phyloP scores from a whole-genome alignment of 2,329 filamentous ascomycete genomes.

The Colletotrichum sp. region DNA sequence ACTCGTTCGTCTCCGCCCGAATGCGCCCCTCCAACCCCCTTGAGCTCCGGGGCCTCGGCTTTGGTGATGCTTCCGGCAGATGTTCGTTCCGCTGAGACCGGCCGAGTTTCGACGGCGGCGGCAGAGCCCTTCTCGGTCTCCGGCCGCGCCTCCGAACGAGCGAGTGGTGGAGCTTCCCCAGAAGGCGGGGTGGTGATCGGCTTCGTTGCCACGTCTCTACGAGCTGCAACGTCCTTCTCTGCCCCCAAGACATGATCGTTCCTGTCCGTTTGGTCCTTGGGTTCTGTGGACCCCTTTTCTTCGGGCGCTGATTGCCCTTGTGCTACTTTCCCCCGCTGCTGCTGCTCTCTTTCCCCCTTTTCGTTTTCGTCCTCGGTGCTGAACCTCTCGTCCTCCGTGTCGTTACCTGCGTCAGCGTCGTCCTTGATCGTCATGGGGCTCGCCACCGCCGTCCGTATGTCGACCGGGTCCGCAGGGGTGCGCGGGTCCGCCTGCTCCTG shows the following conservation, averaged over 20 bases:
- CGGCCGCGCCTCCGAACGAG: neutral
- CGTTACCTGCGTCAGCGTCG: neutral
- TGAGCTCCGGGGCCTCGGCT: slow-evolving; percentile 20
- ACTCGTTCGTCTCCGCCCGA: slow-evolving; percentile 21
- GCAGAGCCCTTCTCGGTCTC: neutral
- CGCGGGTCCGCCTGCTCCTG: neutral
- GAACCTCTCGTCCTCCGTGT: neutral
- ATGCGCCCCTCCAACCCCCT: slow-evolving; percentile 29
- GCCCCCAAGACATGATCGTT: neutral
- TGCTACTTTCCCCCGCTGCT: neutral
- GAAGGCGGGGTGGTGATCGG: neutral
- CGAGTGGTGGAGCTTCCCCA: neutral
- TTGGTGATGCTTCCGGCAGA: slow-evolving; percentile 8
- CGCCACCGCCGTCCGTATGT: neutral
- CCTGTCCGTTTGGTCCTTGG: slow-evolving; percentile 9
- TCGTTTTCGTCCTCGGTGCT: neutral
- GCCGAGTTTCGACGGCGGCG: neutral
- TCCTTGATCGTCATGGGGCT: slow-evolving; percentile 2
- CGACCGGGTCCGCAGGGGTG: neutral
- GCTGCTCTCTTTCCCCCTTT: neutral
- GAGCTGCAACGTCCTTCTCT: neutral
- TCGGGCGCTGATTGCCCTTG: slow-evolving; percentile 8
- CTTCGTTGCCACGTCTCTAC: neutral
- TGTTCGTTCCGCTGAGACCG: neutral
- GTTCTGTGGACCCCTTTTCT: slow-evolving; percentile 24